Base-by-base conservation (phyloP, 1,139 yeast species). In the Debaryomycetaceae sp. region DNA sequence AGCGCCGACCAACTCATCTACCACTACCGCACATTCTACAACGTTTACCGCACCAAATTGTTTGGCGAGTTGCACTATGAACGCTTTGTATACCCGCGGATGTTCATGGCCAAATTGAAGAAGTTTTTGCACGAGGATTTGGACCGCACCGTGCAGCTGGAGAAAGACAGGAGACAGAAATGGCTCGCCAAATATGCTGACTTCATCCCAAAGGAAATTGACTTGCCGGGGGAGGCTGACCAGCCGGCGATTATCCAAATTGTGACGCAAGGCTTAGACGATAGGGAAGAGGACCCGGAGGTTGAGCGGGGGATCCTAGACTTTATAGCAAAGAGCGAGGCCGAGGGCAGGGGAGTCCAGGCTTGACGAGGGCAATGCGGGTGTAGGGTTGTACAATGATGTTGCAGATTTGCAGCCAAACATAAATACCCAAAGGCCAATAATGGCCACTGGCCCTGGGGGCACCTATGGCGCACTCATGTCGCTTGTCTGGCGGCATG, bases 121-220 rank as follows among this genome's bases (percentile, higher is more conserved):
- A 49, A 53, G 4, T 63, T 64, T 35, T 45, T 67, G 16, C 56
- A 60, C 34, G 58, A 56, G 4, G 65, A 60, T 13, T 40, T 67
- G 25, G 45, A 49, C 27, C 45, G 44, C 27, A 40, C 65, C 25
- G 71, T 65, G 38, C 46, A 49, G 18, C 57, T 57, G 26, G 74
- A 67, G 41, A 40, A 45, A 5, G 56, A 54, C 21, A 45, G 71
- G 38, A 45, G 74, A 23, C 48, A 44, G 23, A 44, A 43, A 16
- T 67, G 74, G 74, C 45, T 64, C 18, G 43, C 46, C 3, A 56
- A 58, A 29, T 65, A 61, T 37, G 73, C 72, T 4, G 62, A 56
- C 28, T 66, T 59, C 36, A 64, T 66, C 7, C 74, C 74, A 3
- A 55, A 53, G 30, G 67, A 62, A 35, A 62, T 66, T 37, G 47